Evolutionary conservation across 352 stramenopile species (phyloP).

Genomic region (Lagenidium sp.): DNA sequence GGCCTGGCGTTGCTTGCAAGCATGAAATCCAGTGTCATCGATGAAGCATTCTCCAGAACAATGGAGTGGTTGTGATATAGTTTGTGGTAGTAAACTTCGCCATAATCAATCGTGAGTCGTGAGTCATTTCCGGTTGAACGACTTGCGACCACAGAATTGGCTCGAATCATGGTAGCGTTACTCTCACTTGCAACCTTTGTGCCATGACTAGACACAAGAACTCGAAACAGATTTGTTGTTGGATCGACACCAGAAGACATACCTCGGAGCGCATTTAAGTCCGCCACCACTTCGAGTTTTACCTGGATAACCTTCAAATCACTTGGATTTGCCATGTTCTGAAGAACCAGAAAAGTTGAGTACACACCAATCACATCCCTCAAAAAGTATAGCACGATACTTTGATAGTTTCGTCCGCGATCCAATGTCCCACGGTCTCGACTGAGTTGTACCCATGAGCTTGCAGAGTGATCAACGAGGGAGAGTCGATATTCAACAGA

Average conservation of each 20-base stretch:
- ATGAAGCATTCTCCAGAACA: conserved; percentile 81
- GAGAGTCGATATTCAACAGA: conserved; percentile 70
- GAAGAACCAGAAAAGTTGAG: conserved; percentile 79
- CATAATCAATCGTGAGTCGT: conserved; percentile 69
- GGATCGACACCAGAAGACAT: conserved; percentile 68
- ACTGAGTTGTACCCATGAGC: conserved; percentile 75
- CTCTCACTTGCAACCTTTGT: conserved; percentile 25
- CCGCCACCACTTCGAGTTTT: conserved; percentile 77
- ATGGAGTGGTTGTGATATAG: conserved; percentile 87
- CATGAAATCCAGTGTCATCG: conserved; percentile 81
- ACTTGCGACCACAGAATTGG: too few relatives aligned
- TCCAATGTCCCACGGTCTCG: conserved; percentile 72
- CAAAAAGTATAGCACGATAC: conserved; percentile 75
- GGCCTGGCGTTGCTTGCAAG: conserved; percentile 72
- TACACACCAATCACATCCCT: conserved; percentile 76
- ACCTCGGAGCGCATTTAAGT: conserved; percentile 74
- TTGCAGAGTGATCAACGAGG: conserved; percentile 63
- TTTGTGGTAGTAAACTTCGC: conserved; percentile 85
- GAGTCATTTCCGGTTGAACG: neutral
- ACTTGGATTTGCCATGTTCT: conserved; percentile 73
- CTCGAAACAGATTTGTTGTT: conserved; percentile 74
- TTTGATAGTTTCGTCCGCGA: conserved; percentile 67
- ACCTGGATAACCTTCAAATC: conserved; percentile 86
- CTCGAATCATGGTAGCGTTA: neutral
- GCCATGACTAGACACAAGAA: conserved; percentile 73